Base-by-base conservation (phyloP, 345 rosid genomes). In the Boechera retrofracta region DNA sequence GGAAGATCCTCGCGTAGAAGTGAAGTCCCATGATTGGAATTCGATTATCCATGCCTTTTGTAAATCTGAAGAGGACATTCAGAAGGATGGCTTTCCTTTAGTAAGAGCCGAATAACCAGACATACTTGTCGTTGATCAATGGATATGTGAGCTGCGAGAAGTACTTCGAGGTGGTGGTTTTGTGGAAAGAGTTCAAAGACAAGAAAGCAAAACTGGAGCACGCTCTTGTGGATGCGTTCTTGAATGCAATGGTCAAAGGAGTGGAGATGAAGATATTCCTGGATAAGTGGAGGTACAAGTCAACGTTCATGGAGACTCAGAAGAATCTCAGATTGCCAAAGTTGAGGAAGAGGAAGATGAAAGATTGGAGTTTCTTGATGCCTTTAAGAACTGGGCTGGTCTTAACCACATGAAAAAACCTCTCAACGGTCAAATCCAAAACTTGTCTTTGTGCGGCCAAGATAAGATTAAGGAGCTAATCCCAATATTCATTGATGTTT, bases 1-100 rank as follows among this genome's bases (percentile, higher is more conserved):
- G 26, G 97, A 88, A 74, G 98, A 92, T 70, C 91, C 92, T 73
- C 85, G 88, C 5, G 75, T 89, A 33, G 97, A 89, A 81, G 97
- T 94, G 73, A 91, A 90, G 64, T 86, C 95, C 18, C 98, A 92
- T 54, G 98, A 94, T 82, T 94, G 98, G 97, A 94, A 94, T 74
- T 92, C 98, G 45, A 94, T 92, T 42, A 89, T 94, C 76, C 97
- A 92, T 52, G 97, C 97, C 64, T 92, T 89, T 3, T 92, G 92
- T 81, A 94, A 94, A 82, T 87, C 90, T 1, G 89, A 85, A 81
- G 80, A 88, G 92, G 75, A 92, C 92, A 49, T 85, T 90, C 52
- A 89, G 98, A 84, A 92, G 97, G 82, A 94, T 94, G 98, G 36
- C 47, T 15, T 94, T 91, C 60, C 67, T 94, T 75, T 92, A 78